Percentiles rank a stretch among this genome's conserved stretches.
These are phyloP conservation scores for Penicillium freii DNA, from an alignment of 2,329 filamentous ascomycete species.

Conservation along the genomic window DNA sequence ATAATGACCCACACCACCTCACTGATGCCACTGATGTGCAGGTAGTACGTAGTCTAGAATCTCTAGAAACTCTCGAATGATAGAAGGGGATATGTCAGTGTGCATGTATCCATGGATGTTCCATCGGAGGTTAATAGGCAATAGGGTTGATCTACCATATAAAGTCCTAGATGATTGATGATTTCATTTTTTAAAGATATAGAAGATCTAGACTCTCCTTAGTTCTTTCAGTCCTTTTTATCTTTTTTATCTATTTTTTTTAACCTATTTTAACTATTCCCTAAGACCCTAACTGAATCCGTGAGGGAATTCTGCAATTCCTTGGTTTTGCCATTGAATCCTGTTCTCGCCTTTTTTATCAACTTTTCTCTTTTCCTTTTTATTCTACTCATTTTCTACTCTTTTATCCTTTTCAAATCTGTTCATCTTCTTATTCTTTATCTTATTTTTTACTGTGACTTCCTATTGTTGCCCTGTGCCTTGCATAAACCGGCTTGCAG, in stretches of 20 bases:
- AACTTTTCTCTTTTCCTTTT: not conserved
- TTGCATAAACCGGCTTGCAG: constrained; percentile 8
- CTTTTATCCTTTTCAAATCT: not conserved
- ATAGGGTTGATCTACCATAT: not conserved
- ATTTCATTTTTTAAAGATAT: not conserved
- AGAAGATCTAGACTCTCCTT: not conserved
- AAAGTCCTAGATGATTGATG: not conserved
- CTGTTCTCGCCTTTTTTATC: not conserved
- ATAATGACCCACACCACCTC: constrained; percentile 9
- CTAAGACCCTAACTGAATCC: not conserved
- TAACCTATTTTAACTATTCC: not conserved
- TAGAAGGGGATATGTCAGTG: not conserved
- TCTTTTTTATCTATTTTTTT: not conserved
- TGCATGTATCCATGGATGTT: not conserved
- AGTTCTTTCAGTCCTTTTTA: not conserved
- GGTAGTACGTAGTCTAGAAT: constrained; percentile 10
- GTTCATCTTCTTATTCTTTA: not conserved
- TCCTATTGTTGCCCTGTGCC: not conserved
- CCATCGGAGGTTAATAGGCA: not conserved
- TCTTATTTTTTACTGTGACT: not conserved
- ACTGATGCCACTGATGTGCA: constrained; percentile 11
- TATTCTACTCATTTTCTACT: not conserved
- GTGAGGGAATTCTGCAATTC: not conserved
- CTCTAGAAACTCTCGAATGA: constrained; percentile 2
- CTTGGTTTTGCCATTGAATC: not conserved